Base-by-base conservation (phyloP, 2,329 filamentous ascomycete species). In the Stemphylium beticola region DNA sequence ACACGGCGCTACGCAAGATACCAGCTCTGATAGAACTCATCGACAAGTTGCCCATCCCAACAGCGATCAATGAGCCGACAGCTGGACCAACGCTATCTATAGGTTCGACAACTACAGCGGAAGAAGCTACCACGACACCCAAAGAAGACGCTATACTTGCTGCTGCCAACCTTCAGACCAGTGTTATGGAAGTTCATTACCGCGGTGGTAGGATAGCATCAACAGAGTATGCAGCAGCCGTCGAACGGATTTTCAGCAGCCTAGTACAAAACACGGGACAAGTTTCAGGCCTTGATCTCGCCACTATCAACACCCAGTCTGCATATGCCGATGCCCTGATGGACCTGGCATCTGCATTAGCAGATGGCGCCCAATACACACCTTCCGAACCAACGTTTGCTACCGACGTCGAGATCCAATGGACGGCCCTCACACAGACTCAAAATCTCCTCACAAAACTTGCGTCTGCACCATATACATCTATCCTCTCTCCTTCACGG, bases 131-230 rank as follows among this genome's bases (percentile, higher is more conserved):
- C 69, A 76, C 46, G 73, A 77, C 47, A 69, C 77, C 58, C 73
- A 74, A 79, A 37, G 74, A 81, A 38, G 84, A 87, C 64, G 79
- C 83, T 17, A 74, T 77, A 3, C 76, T 89, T 20, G 81, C 82
- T 4, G 76, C 78, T 22, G 85, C 85, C 7, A 83, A 79, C 43
- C 87, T 88, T 68, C 73, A 82, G 14, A 79, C 80, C 41, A 81
- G 82, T 4, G 69, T 87, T 40, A 80, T 83, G 9, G 84, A 87
- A 58, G 77, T 83, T 1, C 78, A 83, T 44, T 89, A 85, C 67
- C 80, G 82, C 33, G 77, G 74, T 44, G 77, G 78, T 32, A 72
- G 77, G 44, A 80, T 82, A 48, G 79, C 83, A 37, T 65, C 81
- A 17, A 68, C 77, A 34, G 82, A 81, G n/a, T 87, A 87, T 70